Conservation (phyloP, 257 asterid species). For the Henckelia pumila region DNA sequence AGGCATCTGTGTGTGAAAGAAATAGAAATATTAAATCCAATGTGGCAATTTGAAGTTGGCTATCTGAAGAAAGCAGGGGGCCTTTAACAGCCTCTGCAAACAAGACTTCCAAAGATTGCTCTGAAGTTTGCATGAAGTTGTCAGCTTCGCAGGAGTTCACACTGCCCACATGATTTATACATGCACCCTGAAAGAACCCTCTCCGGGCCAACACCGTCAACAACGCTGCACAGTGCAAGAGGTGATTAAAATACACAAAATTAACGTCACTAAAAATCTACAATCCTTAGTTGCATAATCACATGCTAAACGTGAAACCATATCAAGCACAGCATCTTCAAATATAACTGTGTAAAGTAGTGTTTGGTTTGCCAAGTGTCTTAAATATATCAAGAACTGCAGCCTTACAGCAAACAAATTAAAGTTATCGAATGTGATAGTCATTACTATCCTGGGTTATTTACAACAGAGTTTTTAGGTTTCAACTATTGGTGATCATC, state of each 20-base stretch:
- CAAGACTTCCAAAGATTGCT: conserved; percentile 54
- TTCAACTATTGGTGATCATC: conserved; percentile 12
- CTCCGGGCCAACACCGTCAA: conserved; percentile 79
- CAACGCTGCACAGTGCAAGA: conserved; percentile 56
- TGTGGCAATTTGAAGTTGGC: conserved; percentile 78
- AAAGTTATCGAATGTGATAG: background rate
- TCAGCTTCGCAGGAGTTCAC: conserved; percentile 45
- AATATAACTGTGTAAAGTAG: conserved; percentile 9
- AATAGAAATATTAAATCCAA: conserved; percentile 56
- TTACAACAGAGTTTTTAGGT: conserved; percentile 10
- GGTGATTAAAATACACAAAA: conserved; percentile 17
- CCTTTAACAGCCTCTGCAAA: conserved; percentile 97
- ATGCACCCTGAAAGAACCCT: conserved; percentile 60
- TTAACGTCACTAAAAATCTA: conserved; percentile 15
- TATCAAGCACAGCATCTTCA: conserved; percentile 12
- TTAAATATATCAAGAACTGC: conserved; percentile 11
- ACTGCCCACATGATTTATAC: conserved; percentile 37
- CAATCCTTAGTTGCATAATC: conserved; percentile 11
- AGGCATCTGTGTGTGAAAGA: conserved; percentile 52
- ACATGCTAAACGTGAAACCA: conserved; percentile 8
- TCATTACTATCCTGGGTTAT: conserved; percentile 14
- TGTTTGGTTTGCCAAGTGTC: conserved; percentile 11
- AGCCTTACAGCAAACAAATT: conserved; percentile 17
- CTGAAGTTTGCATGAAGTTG: conserved; percentile 55
- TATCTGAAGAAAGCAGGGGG: conserved; percentile 89